These are phyloP conservation scores for Trypanosoma vivax DNA, from an alignment of 208 protist genomes.

Conservation along the genomic window DNA sequence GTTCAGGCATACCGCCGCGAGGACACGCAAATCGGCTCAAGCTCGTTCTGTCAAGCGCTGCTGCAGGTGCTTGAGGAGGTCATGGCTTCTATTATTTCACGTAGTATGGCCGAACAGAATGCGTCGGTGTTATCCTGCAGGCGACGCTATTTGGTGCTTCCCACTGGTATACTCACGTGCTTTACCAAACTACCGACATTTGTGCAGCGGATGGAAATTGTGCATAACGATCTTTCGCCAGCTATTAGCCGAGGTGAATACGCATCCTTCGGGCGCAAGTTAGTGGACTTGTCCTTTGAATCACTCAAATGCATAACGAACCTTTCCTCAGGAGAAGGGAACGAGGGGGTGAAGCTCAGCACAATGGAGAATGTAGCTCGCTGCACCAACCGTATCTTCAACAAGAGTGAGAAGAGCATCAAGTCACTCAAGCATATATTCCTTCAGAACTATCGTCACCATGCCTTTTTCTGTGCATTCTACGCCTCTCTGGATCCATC, in stretches of 20 bases:
- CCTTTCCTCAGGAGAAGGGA: slow-evolving; percentile 25
- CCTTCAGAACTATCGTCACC: slow-evolving; percentile 84
- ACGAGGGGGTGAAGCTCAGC: slow-evolving; percentile 41
- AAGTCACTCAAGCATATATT: slow-evolving; percentile 60
- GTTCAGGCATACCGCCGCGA: slow-evolving; percentile 46
- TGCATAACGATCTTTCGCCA: slow-evolving; percentile 54
- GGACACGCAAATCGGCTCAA: slow-evolving; percentile 25
- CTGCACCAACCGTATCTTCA: slow-evolving; percentile 39
- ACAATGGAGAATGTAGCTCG: slow-evolving; percentile 29
- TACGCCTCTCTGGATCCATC: slow-evolving; percentile 47
- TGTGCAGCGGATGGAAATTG: slow-evolving; percentile 59
- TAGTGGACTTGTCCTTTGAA: slow-evolving; percentile 81
- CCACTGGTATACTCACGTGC: slow-evolving; percentile 72
- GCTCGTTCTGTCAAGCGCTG: slow-evolving; percentile 59
- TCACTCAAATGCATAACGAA: slow-evolving; percentile 68
- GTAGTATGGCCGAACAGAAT: slow-evolving; percentile 78
- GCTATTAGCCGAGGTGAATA: slow-evolving; percentile 73
- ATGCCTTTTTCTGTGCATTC: slow-evolving; percentile 86
- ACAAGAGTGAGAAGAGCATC: slow-evolving; percentile 32
- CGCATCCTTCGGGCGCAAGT: slow-evolving; percentile 50
- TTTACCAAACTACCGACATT: slow-evolving; percentile 76
- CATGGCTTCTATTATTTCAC: slow-evolving; percentile 49
- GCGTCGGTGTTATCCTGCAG: slow-evolving; percentile 70
- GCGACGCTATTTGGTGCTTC: slow-evolving; percentile 53
- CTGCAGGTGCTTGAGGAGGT: slow-evolving; percentile 53